Percentiles rank a stretch among this genome's conserved stretches.
Evolutionary conservation across 2,329 filamentous ascomycete genomes (phyloP).

Genomic region (Aspergillus sp.): DNA sequence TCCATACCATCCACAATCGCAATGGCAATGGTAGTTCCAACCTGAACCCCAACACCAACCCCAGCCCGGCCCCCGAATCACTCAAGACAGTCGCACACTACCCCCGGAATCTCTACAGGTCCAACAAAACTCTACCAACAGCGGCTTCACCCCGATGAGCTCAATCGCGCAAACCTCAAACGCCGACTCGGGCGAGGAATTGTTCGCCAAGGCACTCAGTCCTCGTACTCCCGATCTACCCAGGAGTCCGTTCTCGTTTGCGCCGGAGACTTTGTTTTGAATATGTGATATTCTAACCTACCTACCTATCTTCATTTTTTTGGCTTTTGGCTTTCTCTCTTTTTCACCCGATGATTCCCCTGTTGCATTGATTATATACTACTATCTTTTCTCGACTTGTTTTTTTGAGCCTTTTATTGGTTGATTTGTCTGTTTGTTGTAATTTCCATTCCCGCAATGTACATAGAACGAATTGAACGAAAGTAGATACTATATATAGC

Average conservation of each 20-base stretch:
- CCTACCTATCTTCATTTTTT: slow-evolving; percentile 4
- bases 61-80: slow-evolving; percentile 9
- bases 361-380: neutral
- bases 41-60: slow-evolving; percentile 20
- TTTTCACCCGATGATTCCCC: neutral
- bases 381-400: too few species aligned
- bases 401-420: too few species aligned
- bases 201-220: slow-evolving; percentile 84
- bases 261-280: slow-evolving; percentile 19
- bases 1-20: slow-evolving; percentile 43
- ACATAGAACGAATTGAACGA: too few species aligned
- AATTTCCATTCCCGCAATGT: too few species aligned
- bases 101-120: slow-evolving; percentile 36
- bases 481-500: too few species aligned
- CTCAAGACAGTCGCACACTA: slow-evolving; percentile 31
- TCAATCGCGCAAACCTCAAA: slow-evolving; percentile 27
- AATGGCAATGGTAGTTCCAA: slow-evolving; percentile 21
- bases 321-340: slow-evolving; percentile 5
- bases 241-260: slow-evolving; percentile 72
- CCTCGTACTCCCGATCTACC: slow-evolving; percentile 82
- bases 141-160: slow-evolving; percentile 25
- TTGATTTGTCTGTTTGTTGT: too few species aligned
- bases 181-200: slow-evolving; percentile 65
- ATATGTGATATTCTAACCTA: slow-evolving; percentile 4
- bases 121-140: slow-evolving; percentile 24